These are phyloP conservation scores for Metschnikowia corniflorae DNA, from an alignment of 805 yeast species.

Conservation along the genomic window DNA sequence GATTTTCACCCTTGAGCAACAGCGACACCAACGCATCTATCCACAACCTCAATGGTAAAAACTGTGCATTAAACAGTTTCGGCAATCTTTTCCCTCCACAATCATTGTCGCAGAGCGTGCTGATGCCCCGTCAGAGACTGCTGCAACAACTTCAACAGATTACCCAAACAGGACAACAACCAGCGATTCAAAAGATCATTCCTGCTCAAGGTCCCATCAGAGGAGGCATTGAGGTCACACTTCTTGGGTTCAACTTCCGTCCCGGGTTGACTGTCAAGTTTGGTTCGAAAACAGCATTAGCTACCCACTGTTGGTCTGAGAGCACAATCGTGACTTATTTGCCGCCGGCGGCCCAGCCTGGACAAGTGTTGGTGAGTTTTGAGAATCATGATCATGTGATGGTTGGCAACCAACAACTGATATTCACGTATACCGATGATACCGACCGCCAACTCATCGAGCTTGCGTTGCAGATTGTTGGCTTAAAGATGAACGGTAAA, in stretches of 20 bases:
- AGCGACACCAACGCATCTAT: slow-evolving; percentile 40
- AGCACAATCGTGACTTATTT: slow-evolving; percentile 88
- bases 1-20: slow-evolving; percentile 44
- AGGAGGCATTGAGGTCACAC: slow-evolving; percentile 94
- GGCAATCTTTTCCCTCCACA: slow-evolving; percentile 4
- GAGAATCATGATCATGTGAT: slow-evolving; percentile 44
- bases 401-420: slow-evolving; percentile 44
- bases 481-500: slow-evolving; percentile 93
- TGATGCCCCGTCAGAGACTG: slow-evolving; percentile 16
- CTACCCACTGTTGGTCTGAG: slow-evolving; percentile 95
- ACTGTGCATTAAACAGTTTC: slow-evolving; percentile 1
- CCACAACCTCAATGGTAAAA: slow-evolving; percentile 16
- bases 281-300: slow-evolving; percentile 73
- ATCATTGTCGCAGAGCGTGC: slow-evolving; percentile 6
- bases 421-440: slow-evolving; percentile 91
- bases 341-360: slow-evolving; percentile 88
- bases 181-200: slow-evolving; percentile 71
- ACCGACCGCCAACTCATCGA: slow-evolving; percentile 93
- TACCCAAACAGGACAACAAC: slow-evolving; percentile 13
- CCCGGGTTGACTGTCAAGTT: slow-evolving; percentile 81
- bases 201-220: slow-evolving; percentile 95
- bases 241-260: slow-evolving; percentile 82
- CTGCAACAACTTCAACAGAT: slow-evolving; percentile 16
- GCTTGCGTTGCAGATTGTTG: slow-evolving; percentile 93
- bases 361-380: slow-evolving; percentile 89